Evolutionary conservation across 768 basidiomycete species (phyloP).

Genomic region (Guyanaporus albipodus): DNA sequence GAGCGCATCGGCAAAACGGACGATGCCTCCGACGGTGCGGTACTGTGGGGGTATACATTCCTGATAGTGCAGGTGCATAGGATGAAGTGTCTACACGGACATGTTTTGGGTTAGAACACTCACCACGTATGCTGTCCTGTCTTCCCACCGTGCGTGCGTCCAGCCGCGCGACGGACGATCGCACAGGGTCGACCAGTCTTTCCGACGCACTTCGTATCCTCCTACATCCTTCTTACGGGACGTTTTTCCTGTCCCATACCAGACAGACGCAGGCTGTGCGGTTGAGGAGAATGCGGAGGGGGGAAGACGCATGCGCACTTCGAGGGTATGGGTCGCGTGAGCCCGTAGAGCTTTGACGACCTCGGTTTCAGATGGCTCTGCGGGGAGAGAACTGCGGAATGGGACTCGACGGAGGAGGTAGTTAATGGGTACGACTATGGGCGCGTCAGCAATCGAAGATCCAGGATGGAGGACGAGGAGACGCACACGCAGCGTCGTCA

Average conservation of each 20-base stretch:
- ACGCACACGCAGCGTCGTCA: constrained; percentile 48
- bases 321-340: constrained; percentile 43
- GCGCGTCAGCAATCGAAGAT: not conserved
- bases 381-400: constrained; percentile 19
- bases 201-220: constrained; percentile 64
- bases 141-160: constrained; percentile 54
- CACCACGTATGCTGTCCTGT: constrained; percentile 65
- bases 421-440: constrained; percentile 56
- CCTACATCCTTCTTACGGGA: constrained; percentile 36
- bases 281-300: constrained; percentile 15
- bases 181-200: constrained; percentile 35
- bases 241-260: constrained; percentile 33
- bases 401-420: constrained; percentile 43
- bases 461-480: not conserved
- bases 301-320: constrained; percentile 62
- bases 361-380: constrained; percentile 37
- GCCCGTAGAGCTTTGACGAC: constrained; percentile 60
- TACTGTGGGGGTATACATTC: constrained; percentile 63
- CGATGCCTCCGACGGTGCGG: constrained; percentile 49
- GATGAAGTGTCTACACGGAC: too few species aligned
- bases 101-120: not conserved
- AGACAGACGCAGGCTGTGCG: constrained; percentile 36
- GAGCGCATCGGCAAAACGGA: constrained; percentile 41
- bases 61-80: too few species aligned
- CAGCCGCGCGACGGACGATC: constrained; percentile 24